Conservation (phyloP, 805 yeast genomes). For the Wickerhamomyces silvicola region DNA sequence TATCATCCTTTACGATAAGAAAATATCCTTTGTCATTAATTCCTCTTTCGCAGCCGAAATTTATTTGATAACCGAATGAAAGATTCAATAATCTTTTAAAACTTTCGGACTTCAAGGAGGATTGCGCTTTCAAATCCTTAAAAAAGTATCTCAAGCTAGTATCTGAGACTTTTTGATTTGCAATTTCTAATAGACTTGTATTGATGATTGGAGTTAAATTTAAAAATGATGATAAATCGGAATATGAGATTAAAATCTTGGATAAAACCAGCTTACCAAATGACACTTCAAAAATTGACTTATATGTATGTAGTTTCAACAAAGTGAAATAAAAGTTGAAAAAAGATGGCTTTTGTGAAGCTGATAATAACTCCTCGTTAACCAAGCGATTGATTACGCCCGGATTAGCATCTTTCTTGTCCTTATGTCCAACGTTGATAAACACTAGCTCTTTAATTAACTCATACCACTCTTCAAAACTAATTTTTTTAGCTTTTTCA, state of each 20-base stretch:
- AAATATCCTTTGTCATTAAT: conserved; percentile 19
- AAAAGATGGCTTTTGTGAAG: conserved; percentile 2
- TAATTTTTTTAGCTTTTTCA: neutral
- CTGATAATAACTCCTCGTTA: conserved; percentile 11
- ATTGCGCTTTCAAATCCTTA: conserved; percentile 16
- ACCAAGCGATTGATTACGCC: conserved; percentile 13
- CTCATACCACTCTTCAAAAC: conserved; percentile 17
- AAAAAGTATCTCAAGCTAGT: conserved; percentile 18
- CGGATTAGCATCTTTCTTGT: conserved; percentile 10
- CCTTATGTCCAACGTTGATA: conserved; percentile 15
- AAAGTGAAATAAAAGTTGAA: conserved; percentile 9
- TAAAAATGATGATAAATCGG: conserved; percentile 13
- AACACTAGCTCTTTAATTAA: conserved; percentile 19
- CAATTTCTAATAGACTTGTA: conserved; percentile 13
- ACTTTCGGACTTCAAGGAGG: conserved; percentile 12
- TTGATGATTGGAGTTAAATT: conserved; percentile 11
- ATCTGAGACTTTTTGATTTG: conserved; percentile 18
- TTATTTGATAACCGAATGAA: conserved; percentile 12
- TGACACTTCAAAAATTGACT: conserved; percentile 19
- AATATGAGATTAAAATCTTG: conserved; percentile 16
- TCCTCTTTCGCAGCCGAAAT: conserved; percentile 18
- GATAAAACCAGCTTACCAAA: conserved; percentile 19
- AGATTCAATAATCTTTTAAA: conserved; percentile 22
- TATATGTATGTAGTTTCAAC: conserved; percentile 14
- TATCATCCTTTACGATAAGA: conserved; percentile 19